A percentile compares a stretch with the other conserved stretches of the same genome.
Conservation (phyloP, 2,329 filamentous ascomycete genomes). For the Rachicladosporium sp. region DNA sequence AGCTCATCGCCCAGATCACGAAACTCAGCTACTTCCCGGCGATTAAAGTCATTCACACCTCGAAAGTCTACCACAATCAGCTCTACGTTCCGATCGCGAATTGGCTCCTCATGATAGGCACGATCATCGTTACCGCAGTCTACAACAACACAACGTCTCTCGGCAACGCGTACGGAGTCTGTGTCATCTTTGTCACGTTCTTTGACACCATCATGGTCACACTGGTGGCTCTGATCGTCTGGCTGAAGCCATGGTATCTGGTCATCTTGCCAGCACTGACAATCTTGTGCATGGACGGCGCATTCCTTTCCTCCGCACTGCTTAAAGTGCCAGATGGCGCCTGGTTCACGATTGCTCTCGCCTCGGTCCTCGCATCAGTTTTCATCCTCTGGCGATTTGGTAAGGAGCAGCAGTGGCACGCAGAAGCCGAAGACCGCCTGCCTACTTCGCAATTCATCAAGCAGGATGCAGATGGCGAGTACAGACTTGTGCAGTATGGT, state of each 20-base stretch:
- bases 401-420: conserved; percentile 64
- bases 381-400: conserved; percentile 70
- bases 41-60: conserved; percentile 61
- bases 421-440: conserved; percentile 52
- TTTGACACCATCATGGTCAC: conserved; percentile 65
- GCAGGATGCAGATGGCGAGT: conserved; percentile 17
- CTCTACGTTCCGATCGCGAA: conserved; percentile 66
- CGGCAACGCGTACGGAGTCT: conserved; percentile 66
- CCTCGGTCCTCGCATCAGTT: conserved; percentile 48
- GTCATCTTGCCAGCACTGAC: conserved; percentile 50
- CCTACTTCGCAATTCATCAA: conserved; percentile 36
- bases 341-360: conserved; percentile 63
- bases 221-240: conserved; percentile 59
- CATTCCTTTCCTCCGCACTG: conserved; percentile 57
- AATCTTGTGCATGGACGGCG: conserved; percentile 55
- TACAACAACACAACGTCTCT: conserved; percentile 46
- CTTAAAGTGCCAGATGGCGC: conserved; percentile 64
- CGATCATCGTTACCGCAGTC: conserved; percentile 50
- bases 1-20: conserved; percentile 59
- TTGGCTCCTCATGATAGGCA: conserved; percentile 65
- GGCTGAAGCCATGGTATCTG: conserved; percentile 49
- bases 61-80: conserved; percentile 57
- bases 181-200: conserved; percentile 69
- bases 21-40: conserved; percentile 63
- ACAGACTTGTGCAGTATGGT: conserved; percentile 6